Base-by-base conservation (phyloP, 345 rosid species). In the Citrus sp. region DNA sequence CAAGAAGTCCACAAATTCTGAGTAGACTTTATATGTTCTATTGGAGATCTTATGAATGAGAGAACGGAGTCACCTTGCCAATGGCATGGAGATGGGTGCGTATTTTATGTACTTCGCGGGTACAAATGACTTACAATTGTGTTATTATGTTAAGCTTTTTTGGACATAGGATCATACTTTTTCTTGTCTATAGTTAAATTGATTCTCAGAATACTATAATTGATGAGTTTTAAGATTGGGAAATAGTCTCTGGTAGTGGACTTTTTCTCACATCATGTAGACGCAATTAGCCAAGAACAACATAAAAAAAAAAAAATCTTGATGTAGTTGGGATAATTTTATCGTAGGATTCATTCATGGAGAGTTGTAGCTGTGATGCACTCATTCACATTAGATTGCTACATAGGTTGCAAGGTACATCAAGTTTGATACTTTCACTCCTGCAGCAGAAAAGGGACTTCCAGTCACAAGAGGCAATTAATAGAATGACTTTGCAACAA, bases 361-460 rank as follows among this genome's bases (percentile, higher is more conserved):
- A 40, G 49, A 63, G 12, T 42, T 16, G 64, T 79, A 49, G 74
- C 78, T 34, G 59, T 62, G n/a, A 14, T 24, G 5, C 62, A 42
- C 76, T 25, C 55, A 79, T 35, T 85, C 55, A 79, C 70, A 71
- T 51, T 81, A 72, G n/a, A 78, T 61, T 77, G 61, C 58, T 65
- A 40, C 63, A 75, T 84, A n/a, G 74, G 72, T 77, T 76, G 85
- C 79, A 90, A 92, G 98, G 99, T 94, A 88, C 68, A 76, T 90
- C 67, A 94, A 94, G 92, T 94, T 96, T 82, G 99, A 96, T 83
- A 91, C 94, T 38, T 96, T 96, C 89, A 94, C 98, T 64, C 97
- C 98, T 67, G 97, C 97, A 35, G 98, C 87, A 1, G 94, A 92
- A 84, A 67, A 85, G 65, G 98, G 97, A 75, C 94, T 96, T 77